These are phyloP conservation scores for Rhodotorula taiwanensis DNA, from an alignment of 768 basidiomycete genomes.

Conservation along the genomic window DNA sequence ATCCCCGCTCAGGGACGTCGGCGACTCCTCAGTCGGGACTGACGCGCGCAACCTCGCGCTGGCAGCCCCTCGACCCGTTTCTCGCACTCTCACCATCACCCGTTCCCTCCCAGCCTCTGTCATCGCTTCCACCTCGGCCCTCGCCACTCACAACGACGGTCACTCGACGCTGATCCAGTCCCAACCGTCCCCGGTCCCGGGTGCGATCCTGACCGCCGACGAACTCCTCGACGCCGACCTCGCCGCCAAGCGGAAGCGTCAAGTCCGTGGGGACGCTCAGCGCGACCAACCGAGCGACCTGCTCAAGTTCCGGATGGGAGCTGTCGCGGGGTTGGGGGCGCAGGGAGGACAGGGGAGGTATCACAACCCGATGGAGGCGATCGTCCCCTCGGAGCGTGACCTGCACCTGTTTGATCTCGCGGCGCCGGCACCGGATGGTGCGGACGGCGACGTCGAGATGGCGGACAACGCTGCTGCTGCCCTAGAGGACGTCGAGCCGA, in stretches of 20 bases:
- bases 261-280: background rate
- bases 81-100: constrained; percentile 23
- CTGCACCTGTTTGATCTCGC: too few species aligned
- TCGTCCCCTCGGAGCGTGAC: background rate
- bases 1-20: too few species aligned
- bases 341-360: constrained; percentile 19
- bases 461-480: background rate
- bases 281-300: constrained; percentile 20
- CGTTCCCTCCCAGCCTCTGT: constrained; percentile 21
- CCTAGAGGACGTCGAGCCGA: background rate
- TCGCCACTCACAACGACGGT: background rate
- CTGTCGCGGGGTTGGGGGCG: constrained; percentile 9
- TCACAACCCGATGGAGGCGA: background rate
- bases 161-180: constrained; percentile 35
- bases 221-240: constrained; percentile 13
- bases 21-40: too few species aligned
- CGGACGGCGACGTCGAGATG: constrained; percentile 1
- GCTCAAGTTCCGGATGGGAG: constrained; percentile 21
- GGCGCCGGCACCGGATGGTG: background rate
- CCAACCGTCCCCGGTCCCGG: constrained; percentile 37
- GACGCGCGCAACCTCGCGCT: too few species aligned
- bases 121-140: constrained; percentile 15
- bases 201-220: constrained; percentile 29
- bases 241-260: constrained; percentile 10
- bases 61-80: constrained; percentile 31